Conservation (phyloP, 2,329 filamentous ascomycete species). For the Zasmidium angulare region DNA sequence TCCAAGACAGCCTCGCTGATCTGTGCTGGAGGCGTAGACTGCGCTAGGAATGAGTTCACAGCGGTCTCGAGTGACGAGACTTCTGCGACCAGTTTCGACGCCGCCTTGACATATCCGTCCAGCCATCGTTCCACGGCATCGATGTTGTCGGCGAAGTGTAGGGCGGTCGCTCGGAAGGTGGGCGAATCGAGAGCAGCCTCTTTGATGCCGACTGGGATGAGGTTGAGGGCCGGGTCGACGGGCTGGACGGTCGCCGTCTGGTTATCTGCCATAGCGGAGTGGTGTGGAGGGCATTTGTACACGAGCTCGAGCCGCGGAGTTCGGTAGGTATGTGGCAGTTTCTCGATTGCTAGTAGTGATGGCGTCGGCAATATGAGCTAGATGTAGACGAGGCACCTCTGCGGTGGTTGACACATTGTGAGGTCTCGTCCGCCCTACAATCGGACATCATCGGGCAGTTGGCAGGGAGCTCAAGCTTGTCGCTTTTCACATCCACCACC, state of each 20-base stretch:
- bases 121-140: constrained; percentile 93
- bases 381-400: no score
- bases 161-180: constrained; percentile 82
- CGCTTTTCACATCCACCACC: not conserved
- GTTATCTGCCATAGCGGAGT: constrained; percentile 14
- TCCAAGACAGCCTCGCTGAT: constrained; percentile 84
- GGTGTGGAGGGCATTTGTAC: not conserved
- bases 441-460: not conserved
- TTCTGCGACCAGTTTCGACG: constrained; percentile 62
- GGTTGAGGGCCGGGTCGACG: constrained; percentile 16
- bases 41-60: constrained; percentile 73
- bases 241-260: constrained; percentile 4
- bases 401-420: no score
- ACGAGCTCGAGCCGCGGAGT: not conserved
- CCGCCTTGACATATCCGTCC: constrained; percentile 65
- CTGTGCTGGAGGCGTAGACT: constrained; percentile 70
- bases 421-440: no score
- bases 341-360: no score
- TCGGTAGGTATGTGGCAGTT: no score
- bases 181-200: constrained; percentile 96
- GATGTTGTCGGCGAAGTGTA: constrained; percentile 88
- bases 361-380: no score
- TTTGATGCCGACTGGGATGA: constrained; percentile 61
- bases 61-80: constrained; percentile 74
- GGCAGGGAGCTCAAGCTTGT: not conserved